phyloP scores from a whole-genome alignment of 345 rosid species.

The Stellera chamaejasme region DNA sequence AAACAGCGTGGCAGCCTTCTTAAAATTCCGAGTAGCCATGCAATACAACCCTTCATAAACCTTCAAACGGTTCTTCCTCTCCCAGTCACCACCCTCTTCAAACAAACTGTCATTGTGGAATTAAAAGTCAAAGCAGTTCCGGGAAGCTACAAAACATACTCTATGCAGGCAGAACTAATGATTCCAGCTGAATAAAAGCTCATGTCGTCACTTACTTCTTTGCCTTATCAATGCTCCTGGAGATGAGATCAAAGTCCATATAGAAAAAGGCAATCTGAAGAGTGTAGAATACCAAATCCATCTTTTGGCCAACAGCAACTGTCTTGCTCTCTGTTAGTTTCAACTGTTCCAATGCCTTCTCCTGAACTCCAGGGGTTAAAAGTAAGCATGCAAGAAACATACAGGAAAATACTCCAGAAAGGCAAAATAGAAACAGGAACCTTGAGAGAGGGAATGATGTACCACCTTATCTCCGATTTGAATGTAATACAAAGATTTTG shows the following conservation, averaged over 20 bases:
- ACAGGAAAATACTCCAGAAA: slow-evolving; percentile 8
- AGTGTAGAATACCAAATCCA: slow-evolving; percentile 90
- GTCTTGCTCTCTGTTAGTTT: slow-evolving; percentile 94
- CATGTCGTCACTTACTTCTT: slow-evolving; percentile 49
- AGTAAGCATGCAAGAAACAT: slow-evolving; percentile 4
- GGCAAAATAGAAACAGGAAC: slow-evolving; percentile 3
- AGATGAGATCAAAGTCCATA: slow-evolving; percentile 92
- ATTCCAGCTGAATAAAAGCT: slow-evolving; percentile 1
- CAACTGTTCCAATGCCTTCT: slow-evolving; percentile 89
- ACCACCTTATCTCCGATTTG: slow-evolving; percentile 82
- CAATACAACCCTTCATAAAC: slow-evolving; percentile 93
- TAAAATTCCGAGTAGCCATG: slow-evolving; percentile 87
- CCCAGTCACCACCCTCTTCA: slow-evolving; percentile 99
- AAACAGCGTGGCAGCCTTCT: slow-evolving; percentile 84
- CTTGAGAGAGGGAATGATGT: not conserved
- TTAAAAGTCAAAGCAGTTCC: not conserved
- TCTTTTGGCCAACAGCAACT: slow-evolving; percentile 97
- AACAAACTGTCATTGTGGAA: slow-evolving; percentile 53
- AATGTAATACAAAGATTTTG: slow-evolving; percentile 81
- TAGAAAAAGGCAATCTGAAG: slow-evolving; percentile 84
- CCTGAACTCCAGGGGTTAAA: slow-evolving; percentile 33
- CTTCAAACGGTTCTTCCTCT: slow-evolving; percentile 93
- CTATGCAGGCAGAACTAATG: slow-evolving; percentile 6
- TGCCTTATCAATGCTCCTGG: slow-evolving; percentile 96
- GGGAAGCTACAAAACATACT: slow-evolving; percentile 2